Evolutionary conservation across 257 asterid genomes (phyloP).

Genomic region (Plectranthus barbatus): DNA sequence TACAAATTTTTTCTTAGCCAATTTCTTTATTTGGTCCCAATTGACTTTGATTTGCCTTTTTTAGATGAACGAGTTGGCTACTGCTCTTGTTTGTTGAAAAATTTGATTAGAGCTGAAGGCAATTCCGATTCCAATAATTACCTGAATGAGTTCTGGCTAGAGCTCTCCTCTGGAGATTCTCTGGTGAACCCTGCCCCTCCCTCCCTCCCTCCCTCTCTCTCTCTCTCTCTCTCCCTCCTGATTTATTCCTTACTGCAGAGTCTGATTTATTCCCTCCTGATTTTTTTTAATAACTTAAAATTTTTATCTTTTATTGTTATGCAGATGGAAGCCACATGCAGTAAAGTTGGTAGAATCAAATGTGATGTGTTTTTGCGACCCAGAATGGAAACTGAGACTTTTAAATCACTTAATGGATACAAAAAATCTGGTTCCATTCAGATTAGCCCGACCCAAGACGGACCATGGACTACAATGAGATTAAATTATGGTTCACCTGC

Average conservation of each 20-base stretch:
- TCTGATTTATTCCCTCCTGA: not conserved
- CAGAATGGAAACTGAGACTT: constrained; percentile 30
- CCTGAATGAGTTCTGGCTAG: constrained; percentile 56
- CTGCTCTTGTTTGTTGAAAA: constrained; percentile 51
- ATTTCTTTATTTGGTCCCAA: not conserved
- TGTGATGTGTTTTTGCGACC: constrained; percentile 56
- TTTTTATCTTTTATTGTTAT: constrained; percentile 11
- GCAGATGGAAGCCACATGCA: constrained; percentile 38
- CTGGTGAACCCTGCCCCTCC: constrained; percentile 35
- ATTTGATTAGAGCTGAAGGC: constrained; percentile 37
- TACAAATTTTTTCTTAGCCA: not conserved
- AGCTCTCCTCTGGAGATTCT: constrained; percentile 54
- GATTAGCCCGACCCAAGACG: constrained; percentile 78
- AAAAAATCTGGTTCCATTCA: constrained; percentile 57
- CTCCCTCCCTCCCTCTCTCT: constrained; percentile 18
- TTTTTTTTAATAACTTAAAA: not conserved
- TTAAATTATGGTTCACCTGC: constrained; percentile 92
- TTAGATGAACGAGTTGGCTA: constrained; percentile 68
- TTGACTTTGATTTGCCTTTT: constrained; percentile 25
- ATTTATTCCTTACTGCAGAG: not conserved
- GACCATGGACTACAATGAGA: constrained; percentile 89
- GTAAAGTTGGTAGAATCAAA: constrained; percentile 51
- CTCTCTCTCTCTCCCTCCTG: constrained; percentile 6
- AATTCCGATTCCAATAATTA: constrained; percentile 18
- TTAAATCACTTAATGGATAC: constrained; percentile 24